A percentile compares a stretch with the other conserved stretches of the same genome.
These are phyloP conservation scores for Psilocybe tampanensis DNA, from an alignment of 768 basidiomycete genomes.

Conservation along the genomic window DNA sequence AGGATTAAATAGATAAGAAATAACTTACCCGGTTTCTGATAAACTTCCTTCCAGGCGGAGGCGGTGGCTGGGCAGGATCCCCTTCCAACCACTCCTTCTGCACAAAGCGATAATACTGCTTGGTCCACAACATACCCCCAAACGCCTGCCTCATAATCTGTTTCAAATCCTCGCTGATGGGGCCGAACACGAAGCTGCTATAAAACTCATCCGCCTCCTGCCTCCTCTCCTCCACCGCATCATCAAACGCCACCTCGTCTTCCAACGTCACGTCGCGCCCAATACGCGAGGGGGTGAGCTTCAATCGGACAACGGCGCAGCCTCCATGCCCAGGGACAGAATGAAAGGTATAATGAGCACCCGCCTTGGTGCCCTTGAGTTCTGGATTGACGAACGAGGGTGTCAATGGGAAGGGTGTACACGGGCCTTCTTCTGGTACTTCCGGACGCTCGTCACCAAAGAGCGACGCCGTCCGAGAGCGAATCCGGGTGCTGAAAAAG, in stretches of 20 bases:
- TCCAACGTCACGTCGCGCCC: slow-evolving; percentile 79
- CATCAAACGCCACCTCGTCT: slow-evolving; percentile 91
- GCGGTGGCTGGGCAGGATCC: slow-evolving; percentile 93
- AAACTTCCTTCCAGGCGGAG: slow-evolving; percentile 85
- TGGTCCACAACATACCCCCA: slow-evolving; percentile 98
- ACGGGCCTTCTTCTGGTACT: slow-evolving; percentile 53
- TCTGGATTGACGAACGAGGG: slow-evolving; percentile 82
- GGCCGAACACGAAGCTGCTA: slow-evolving; percentile 72
- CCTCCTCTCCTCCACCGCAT: slow-evolving; percentile 84
- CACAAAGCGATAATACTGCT: slow-evolving; percentile 95
- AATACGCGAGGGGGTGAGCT: slow-evolving; percentile 78
- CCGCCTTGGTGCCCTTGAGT: slow-evolving; percentile 88
- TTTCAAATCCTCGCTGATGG: slow-evolving; percentile 88
- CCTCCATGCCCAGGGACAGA: slow-evolving; percentile 91
- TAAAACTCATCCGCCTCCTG: slow-evolving; percentile 98
- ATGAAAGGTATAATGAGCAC: slow-evolving; percentile 86
- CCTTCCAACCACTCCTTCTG: slow-evolving; percentile 97
- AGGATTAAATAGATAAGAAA: not conserved
- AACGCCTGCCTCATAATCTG: slow-evolving; percentile 98
- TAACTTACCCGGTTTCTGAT: slow-evolving; percentile 73
- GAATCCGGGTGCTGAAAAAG: slow-evolving; percentile 52
- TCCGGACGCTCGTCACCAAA: slow-evolving; percentile 41
- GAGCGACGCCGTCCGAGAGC: slow-evolving; percentile 48
- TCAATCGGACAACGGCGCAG: slow-evolving; percentile 92
- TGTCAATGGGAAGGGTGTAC: slow-evolving; percentile 58